A percentile compares a stretch with the other conserved stretches of the same genome.
phyloP scores from a whole-genome alignment of 192 early-diverging fungal genomes.

The Phycomyces nitens region DNA sequence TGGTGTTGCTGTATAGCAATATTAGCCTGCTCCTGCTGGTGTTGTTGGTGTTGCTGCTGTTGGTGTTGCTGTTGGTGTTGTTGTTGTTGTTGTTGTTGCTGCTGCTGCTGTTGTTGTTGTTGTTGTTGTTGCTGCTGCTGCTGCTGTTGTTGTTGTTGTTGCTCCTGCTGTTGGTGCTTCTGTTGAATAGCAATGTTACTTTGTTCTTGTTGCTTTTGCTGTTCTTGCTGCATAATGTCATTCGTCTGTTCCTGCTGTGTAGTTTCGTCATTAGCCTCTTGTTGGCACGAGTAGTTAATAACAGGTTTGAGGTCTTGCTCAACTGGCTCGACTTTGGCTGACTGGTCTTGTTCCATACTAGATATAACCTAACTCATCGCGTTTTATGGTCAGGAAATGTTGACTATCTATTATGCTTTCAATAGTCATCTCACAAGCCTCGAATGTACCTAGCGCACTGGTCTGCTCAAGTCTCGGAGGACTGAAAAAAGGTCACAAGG shows the following conservation, averaged over 20 bases:
- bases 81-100: conserved; percentile 7
- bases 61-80: conserved; percentile 9
- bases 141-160: not conserved
- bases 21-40: not conserved
- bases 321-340: not conserved
- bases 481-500: conserved; percentile 3
- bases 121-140: not conserved
- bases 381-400: not conserved
- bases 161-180: conserved; percentile 8
- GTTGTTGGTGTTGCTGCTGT: not conserved
- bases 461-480: conserved; percentile 2
- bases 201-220: not conserved
- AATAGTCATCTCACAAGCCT: not conserved
- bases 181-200: not conserved
- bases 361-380: not conserved
- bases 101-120: not conserved
- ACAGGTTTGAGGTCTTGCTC: not conserved
- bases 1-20: not conserved
- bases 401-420: not conserved
- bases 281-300: not conserved
- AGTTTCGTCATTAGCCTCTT: not conserved
- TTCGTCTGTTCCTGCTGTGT: not conserved
- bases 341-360: conserved; percentile 1
- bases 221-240: not conserved
- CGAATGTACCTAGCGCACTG: conserved; percentile 1